A percentile compares a stretch with the other conserved stretches of the same genome.
These are phyloP conservation scores for Suillus placidus DNA, from an alignment of 768 basidiomycete species.

Conservation along the genomic window DNA sequence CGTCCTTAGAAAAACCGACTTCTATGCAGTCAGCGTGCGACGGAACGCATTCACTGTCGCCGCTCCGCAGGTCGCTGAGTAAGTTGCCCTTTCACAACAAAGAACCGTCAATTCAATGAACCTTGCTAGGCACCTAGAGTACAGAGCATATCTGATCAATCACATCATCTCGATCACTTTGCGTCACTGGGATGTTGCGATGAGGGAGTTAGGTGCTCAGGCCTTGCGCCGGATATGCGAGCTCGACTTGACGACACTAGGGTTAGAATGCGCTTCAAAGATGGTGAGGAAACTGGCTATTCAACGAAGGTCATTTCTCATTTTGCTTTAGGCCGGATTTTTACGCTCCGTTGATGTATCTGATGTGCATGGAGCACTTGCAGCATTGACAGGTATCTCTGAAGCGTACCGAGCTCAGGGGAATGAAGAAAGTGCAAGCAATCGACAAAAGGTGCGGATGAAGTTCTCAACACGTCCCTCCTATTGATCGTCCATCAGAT, in stretches of 20 bases:
- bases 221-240: constrained; percentile 72
- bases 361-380: constrained; percentile 83
- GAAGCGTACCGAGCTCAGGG: constrained; percentile 47
- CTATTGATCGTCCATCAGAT: constrained; percentile 47
- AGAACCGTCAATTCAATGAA: constrained; percentile 14
- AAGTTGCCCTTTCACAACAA: constrained; percentile 36
- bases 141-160: constrained; percentile 66
- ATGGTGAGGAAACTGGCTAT: constrained; percentile 48
- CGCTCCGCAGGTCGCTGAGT: constrained; percentile 88
- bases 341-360: constrained; percentile 64
- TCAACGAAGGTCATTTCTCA: constrained; percentile 10
- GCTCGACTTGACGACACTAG: constrained; percentile 56
- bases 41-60: constrained; percentile 84
- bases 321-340: constrained; percentile 48
- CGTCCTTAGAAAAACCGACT: constrained; percentile 89
- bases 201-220: constrained; percentile 78
- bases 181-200: constrained; percentile 85
- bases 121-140: constrained; percentile 68
- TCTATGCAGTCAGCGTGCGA: constrained; percentile 88
- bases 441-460: constrained; percentile 47
- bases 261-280: constrained; percentile 49
- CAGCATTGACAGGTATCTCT: constrained; percentile 74
- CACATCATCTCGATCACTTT: constrained; percentile 76
- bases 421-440: constrained; percentile 36
- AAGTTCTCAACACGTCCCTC: constrained; percentile 1